A percentile compares a stretch with the other conserved stretches of the same genome.
phyloP scores from a whole-genome alignment of 139 green algal genomes.

The Coccomyxa sp. region DNA sequence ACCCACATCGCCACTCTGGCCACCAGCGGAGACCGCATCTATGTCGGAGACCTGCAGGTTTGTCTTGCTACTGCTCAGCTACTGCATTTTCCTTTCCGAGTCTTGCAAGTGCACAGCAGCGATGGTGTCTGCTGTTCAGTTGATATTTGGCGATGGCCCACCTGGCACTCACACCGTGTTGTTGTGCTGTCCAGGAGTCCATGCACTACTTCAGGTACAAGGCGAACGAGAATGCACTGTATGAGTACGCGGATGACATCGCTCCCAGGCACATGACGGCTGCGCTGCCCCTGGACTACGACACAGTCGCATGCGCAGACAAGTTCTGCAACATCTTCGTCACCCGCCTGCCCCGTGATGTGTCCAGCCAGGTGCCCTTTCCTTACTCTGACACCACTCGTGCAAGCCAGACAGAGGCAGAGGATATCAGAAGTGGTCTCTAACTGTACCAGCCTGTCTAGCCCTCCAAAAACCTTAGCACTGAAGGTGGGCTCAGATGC shows the following conservation, averaged over 20 bases:
- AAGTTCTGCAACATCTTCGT: slow-evolving; percentile 97
- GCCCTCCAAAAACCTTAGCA: too few species aligned
- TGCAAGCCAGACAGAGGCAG: not conserved
- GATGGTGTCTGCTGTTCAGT: not conserved
- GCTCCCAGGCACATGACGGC: slow-evolving; percentile 77
- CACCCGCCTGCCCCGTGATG: slow-evolving; percentile 75
- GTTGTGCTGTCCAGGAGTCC: slow-evolving; percentile 40
- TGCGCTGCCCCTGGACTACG: slow-evolving; percentile 87
- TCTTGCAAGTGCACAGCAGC: not conserved
- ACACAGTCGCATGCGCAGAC: slow-evolving; percentile 88
- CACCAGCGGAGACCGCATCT: slow-evolving; percentile 75
- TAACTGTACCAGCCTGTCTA: not conserved
- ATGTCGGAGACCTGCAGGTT: slow-evolving; percentile 76
- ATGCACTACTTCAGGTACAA: slow-evolving; percentile 88
- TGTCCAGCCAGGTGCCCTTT: slow-evolving; percentile 65
- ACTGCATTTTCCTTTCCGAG: not conserved
- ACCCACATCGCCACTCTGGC: slow-evolving; percentile 67
- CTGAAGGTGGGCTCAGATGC: too few species aligned
- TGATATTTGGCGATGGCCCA: not conserved
- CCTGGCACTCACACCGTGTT: not conserved
- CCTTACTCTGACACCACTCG: not conserved
- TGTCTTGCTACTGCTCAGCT: too few species aligned
- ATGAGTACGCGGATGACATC: slow-evolving; percentile 93
- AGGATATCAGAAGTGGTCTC: too few species aligned
- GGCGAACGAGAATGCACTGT: slow-evolving; percentile 84